Percentiles rank a stretch among this genome's conserved stretches.
These are phyloP conservation scores for Lactifluus volemus DNA, from an alignment of 768 basidiomycete genomes.

Conservation along the genomic window DNA sequence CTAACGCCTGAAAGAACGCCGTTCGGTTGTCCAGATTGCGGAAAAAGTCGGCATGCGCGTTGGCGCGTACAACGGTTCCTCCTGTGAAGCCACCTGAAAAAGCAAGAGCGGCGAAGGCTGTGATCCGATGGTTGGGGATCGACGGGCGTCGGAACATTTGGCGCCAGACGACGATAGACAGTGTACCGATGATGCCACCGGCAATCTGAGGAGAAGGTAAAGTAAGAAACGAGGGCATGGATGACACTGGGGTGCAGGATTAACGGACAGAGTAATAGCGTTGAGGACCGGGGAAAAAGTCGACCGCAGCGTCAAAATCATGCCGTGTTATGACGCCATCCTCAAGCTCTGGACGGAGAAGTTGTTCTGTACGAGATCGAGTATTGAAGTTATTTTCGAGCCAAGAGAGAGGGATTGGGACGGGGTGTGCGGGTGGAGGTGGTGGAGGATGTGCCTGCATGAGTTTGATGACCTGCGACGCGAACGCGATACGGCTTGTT, in stretches of 20 bases:
- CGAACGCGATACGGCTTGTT: not conserved
- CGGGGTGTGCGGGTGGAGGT: not conserved
- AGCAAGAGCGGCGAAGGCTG: slow-evolving; percentile 22
- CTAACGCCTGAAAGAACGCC: slow-evolving; percentile 27
- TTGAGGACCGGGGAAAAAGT: slow-evolving; percentile 45
- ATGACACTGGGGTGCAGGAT: slow-evolving; percentile 14
- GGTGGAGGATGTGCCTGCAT: not conserved
- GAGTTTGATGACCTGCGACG: not conserved
- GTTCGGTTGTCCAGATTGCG: slow-evolving; percentile 26
- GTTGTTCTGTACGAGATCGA: slow-evolving; percentile 33
- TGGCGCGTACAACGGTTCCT: slow-evolving; percentile 24
- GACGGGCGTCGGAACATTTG: slow-evolving; percentile 23
- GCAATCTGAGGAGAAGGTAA: slow-evolving; percentile 19
- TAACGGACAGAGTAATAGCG: slow-evolving; percentile 34
- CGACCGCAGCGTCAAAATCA: slow-evolving; percentile 48
- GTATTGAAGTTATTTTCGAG: slow-evolving; percentile 38
- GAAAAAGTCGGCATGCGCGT: slow-evolving; percentile 27
- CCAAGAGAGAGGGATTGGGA: slow-evolving; percentile 32
- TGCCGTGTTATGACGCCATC: slow-evolving; percentile 39
- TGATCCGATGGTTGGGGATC: slow-evolving; percentile 24
- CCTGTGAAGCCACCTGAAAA: slow-evolving; percentile 27
- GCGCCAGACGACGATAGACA: slow-evolving; percentile 24
- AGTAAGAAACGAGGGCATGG: slow-evolving; percentile 9
- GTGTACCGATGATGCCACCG: slow-evolving; percentile 24
- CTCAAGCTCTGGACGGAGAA: slow-evolving; percentile 45